Evolutionary conservation across 2,329 filamentous ascomycete species (phyloP), one percentile per base, ranked within the genome.

Genomic region (Rhinocladiella similis): DNA sequence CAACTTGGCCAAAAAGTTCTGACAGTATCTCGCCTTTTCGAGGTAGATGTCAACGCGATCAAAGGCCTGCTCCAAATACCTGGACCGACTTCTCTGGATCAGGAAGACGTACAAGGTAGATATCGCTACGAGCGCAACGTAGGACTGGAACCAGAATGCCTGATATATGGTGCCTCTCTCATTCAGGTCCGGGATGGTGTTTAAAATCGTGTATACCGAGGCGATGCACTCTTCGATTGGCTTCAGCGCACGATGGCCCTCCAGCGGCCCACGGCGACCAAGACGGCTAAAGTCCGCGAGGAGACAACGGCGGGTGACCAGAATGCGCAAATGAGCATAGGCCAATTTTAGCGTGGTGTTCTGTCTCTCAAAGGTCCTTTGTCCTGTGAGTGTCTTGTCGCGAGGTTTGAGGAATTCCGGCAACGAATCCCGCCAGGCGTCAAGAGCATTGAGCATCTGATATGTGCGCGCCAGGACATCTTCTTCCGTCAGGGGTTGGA

Each of bases 121-220:
- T 9, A 65, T 51, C 3, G 59, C 63, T 4, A 62, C 61, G 9
- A 64, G 48, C 5, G 59, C 56, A 18, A 67, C 59, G 39, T 69
- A 69, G 25, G 65, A 65, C 10, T 65, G 68, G 54, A 66, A 68
- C 67, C 67, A 69, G 47, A 68, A 68, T 3, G 57, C 55, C 42
- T 66, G 62, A 45, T 66, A 64, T 14, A 68, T 41, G 0, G 53
- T 60, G 2, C 25, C 61, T n/a, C 65, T 57, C 1, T 62, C 53
- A 13, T 63, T 61, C 47, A 68, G 60, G 16, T 56, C 60, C 25
- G 61, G 52, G 3, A 60, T 55, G 10, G 63, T 51, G 16, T 64
- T 59, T 9, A 68, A 42, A n/a, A 62, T 63, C 16, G 58, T 56
- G 29, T 45, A 61, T n/a, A 67, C 62, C 2, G 66, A 62, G 39